Evolutionary conservation across 2,329 filamentous ascomycete genomes (phyloP), one percentile per base, ranked within the genome.

Genomic region (Colletotrichum lupini): DNA sequence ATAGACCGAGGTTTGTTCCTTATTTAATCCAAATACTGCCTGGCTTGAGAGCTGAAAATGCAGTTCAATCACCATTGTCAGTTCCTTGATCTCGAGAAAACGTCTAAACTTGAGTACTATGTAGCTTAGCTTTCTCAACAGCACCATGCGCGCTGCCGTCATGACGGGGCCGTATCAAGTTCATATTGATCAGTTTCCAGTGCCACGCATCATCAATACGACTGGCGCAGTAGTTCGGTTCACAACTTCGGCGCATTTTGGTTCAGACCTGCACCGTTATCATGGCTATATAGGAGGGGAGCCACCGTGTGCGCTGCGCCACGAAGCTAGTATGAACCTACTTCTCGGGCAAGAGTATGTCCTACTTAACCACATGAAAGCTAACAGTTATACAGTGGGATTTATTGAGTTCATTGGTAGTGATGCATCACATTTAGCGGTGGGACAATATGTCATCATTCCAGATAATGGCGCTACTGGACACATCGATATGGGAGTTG

Each of bases 361-460:
- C 16, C 6, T 46, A 16, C 6, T 4, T 1, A 46, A n/a, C 5
- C 19, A 46, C 42, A 8, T 3, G 7, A 19, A 19, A n/a, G 16
- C 42, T 46, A 46, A 46, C 7, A n/a, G 19, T 46, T 19, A 2
- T 46, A n/a, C 19, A 46, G 16, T 46, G 19, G 42, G 19, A 46
- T 46, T n/a, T 6, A 46, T 46, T 7, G 42, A 46, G 19, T 46
- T 19, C 19, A 46, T n/a, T 3, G 42, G 42, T 19, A 46, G 42
- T 19, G 42, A 7, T 19, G 42, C n/a, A 16, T 46, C 19, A 2
- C 9, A 19, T 46, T 46, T n/a, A 19, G 42, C 2, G 7, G 58
- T 76, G 4, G 84, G 84, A 2, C 83, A 87, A 60, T 76, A 81
- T 30, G 83, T 84, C n/a, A 81, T 84, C 26, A 81, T 83, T 72